Base-by-base conservation (phyloP, 345 rosid species). In the Geranium rotundifolium region DNA sequence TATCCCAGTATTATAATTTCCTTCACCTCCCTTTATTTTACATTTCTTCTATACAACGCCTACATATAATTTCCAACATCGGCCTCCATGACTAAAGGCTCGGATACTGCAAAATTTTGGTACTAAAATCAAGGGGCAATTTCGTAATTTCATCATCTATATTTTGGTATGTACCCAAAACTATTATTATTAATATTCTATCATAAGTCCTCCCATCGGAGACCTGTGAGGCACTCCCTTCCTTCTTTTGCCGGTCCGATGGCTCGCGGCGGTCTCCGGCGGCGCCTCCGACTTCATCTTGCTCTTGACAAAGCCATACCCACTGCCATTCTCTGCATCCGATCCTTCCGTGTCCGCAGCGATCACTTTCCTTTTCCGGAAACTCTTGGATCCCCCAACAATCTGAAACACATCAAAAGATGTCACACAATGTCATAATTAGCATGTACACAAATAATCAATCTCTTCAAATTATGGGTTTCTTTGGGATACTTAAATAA, bases 201-300 rank as follows among this genome's bases (percentile, higher is more conserved):
- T 63, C 49, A 74, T 30, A 17, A 66, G 50, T 9, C 68, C 71
- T 57, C 77, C 74, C 77, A 70, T 66, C 49, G 74, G 77, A 57
- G 74, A 70, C 57, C 77, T 49, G n/a, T 60, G 77, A 17, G 74
- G 77, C 15, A 74, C 57, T 0, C 77, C 77, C 58, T 74, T 74
- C 37, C 77, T 70, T 37, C 74, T 70, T 63, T 70, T 74, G 49
- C 63, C 69, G 15, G 66, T 59, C 57, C 69, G 55, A n/a, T 65
- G 54, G 31, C n/a, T 69, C 57, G 15, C 29, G 16, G 73, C 54
- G 66, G 27, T 23, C 27, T 23, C 27, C 27, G 27, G 27, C 27
- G 27, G 27, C 27, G 27, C 27, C 27, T 23, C 27, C 27, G 27
- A 23, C 27, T 23, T 23, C 27, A 23, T 2, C 27, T 23, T 23